phyloP scores from a whole-genome alignment of 169 alveolate genomes.

The Cryptosporidium bovis region DNA sequence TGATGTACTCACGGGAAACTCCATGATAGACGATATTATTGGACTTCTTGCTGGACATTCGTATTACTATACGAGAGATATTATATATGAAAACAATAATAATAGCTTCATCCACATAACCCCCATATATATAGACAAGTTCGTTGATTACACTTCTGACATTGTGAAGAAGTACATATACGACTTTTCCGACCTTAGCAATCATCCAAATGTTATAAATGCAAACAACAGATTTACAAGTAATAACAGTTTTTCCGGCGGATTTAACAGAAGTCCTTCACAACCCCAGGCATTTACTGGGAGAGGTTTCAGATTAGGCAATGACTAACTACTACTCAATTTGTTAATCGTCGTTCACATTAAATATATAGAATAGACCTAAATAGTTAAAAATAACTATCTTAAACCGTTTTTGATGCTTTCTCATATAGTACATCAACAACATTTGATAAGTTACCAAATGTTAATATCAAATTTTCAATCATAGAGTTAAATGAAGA shows the following conservation, averaged over 20 bases:
- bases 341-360: neutral
- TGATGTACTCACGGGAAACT: conserved; percentile 88
- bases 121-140: conserved; percentile 80
- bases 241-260: conserved; percentile 56
- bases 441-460: conserved; percentile 83
- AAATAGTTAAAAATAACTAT: too few species aligned
- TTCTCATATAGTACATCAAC: conserved; percentile 85
- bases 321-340: conserved; percentile 31
- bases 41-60: conserved; percentile 89
- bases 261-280: conserved; percentile 37
- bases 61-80: conserved; percentile 85
- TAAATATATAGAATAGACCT: neutral
- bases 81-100: conserved; percentile 84
- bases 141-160: conserved; percentile 75
- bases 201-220: conserved; percentile 57
- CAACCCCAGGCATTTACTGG: conserved; percentile 82
- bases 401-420: conserved; percentile 71
- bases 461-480: conserved; percentile 82
- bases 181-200: conserved; percentile 42
- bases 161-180: conserved; percentile 76
- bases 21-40: conserved; percentile 86
- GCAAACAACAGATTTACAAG: conserved; percentile 1
- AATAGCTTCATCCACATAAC: conserved; percentile 77
- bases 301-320: conserved; percentile 84
- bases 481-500: conserved; percentile 76